These are phyloP conservation scores for Emergomyces orientalis DNA, from an alignment of 2,329 filamentous ascomycete species.

Conservation along the genomic window DNA sequence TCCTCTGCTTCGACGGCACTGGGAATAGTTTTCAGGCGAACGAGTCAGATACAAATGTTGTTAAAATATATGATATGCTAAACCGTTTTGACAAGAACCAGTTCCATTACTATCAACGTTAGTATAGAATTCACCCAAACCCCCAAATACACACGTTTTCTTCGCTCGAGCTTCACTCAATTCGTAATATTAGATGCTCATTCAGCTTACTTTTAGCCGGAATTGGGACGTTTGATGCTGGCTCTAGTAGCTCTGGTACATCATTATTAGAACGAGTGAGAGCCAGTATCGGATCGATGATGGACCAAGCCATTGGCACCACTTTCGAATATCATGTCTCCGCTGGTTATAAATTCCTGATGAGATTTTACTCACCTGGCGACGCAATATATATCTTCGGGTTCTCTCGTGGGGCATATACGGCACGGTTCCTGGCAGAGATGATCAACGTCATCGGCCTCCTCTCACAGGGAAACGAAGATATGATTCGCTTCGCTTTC, in stretches of 20 bases:
- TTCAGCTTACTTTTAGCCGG: conserved; percentile 12
- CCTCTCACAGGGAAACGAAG: conserved; percentile 45
- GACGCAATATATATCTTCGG: conserved; percentile 49
- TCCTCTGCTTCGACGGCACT: conserved; percentile 22
- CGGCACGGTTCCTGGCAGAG: conserved; percentile 44
- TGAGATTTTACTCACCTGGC: conserved; percentile 44
- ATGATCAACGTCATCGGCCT: conserved; percentile 44
- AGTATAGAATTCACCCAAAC: conserved; percentile 2
- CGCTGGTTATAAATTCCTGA: conserved; percentile 46
- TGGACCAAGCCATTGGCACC: conserved; percentile 16
- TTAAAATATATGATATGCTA: conserved; percentile 41
- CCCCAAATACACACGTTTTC: not conserved
- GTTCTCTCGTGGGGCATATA: conserved; percentile 46
- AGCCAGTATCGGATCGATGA: conserved; percentile 11
- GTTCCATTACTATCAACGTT: conserved; percentile 19
- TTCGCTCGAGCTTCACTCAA: not conserved
- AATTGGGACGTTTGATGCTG: conserved; percentile 16
- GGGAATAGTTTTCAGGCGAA: conserved; percentile 23
- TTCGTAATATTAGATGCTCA: not conserved
- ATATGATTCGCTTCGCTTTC: conserved; percentile 46
- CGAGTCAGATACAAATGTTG: conserved; percentile 46
- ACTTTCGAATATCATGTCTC: conserved; percentile 45
- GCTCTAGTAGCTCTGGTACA: conserved; percentile 10
- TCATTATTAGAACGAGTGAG: conserved; percentile 12
- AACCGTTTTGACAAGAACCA: conserved; percentile 24